These are phyloP conservation scores for Talaromyces sp. DNA, from an alignment of 2,329 filamentous ascomycete genomes.

Conservation along the genomic window DNA sequence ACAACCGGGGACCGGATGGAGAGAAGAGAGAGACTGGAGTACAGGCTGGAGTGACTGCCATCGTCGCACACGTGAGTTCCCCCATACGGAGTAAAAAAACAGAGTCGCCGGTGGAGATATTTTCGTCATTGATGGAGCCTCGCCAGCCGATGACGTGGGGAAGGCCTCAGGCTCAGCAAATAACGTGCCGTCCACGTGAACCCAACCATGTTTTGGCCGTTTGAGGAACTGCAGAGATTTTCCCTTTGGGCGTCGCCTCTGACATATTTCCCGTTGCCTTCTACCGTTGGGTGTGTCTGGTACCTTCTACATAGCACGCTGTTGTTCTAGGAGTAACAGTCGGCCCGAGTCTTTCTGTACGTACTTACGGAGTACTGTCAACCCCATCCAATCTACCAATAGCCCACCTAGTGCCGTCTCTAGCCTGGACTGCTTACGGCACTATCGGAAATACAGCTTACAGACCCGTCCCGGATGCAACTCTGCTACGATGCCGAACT, in stretches of 20 bases:
- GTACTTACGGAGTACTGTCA: background rate
- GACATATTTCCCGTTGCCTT: background rate
- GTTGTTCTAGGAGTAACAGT: background rate
- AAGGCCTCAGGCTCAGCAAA: background rate
- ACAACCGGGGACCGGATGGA: background rate
- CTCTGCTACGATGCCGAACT: background rate
- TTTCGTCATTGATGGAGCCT: conserved; percentile 1
- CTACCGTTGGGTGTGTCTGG: background rate
- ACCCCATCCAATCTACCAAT: no score
- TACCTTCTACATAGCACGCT: no score
- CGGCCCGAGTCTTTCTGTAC: background rate
- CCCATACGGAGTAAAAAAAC: background rate
- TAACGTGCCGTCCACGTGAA: background rate
- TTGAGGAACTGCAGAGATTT: no score
- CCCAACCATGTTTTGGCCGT: no score
- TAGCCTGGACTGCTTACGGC: no score
- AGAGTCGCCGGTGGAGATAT: background rate
- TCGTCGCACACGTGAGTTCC: background rate
- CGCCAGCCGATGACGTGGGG: background rate
- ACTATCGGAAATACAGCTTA: background rate
- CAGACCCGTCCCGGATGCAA: background rate
- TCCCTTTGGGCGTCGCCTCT: background rate
- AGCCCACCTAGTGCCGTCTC: no score
- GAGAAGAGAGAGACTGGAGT: background rate
- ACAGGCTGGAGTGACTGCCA: background rate